These are phyloP conservation scores for Debaryomyces singareniensis DNA, from an alignment of 1,139 yeast genomes.

Conservation along the genomic window DNA sequence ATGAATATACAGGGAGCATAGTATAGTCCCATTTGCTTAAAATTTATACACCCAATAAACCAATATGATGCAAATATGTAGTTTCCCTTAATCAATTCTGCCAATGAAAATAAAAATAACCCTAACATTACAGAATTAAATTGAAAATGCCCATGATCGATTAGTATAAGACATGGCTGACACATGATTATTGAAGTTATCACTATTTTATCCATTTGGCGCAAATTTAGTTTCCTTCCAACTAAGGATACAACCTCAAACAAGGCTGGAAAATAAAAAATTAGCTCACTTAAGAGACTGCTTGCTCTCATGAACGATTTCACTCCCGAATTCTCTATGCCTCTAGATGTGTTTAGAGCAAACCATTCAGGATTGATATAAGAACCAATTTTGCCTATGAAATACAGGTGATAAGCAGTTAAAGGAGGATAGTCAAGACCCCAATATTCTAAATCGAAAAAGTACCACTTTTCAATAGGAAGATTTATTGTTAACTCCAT, in stretches of 20 bases:
- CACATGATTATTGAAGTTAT: constrained; percentile 69
- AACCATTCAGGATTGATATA: constrained; percentile 70
- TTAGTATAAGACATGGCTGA: constrained; percentile 75
- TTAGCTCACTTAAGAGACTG: constrained; percentile 66
- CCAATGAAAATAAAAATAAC: constrained; percentile 60
- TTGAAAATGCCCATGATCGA: constrained; percentile 98
- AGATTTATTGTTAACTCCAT: constrained; percentile 79
- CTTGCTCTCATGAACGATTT: constrained; percentile 83
- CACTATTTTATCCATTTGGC: constrained; percentile 71
- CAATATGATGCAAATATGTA: constrained; percentile 68
- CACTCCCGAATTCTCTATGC: constrained; percentile 58
- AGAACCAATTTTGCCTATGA: constrained; percentile 68
- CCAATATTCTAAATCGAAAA: constrained; percentile 87
- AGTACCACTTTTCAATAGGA: constrained; percentile 79
- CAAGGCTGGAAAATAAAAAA: constrained; percentile 76
- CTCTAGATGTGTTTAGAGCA: constrained; percentile 64
- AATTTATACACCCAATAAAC: constrained; percentile 72
- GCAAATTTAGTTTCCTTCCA: constrained; percentile 48
- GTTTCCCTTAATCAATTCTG: constrained; percentile 58
- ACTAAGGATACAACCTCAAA: constrained; percentile 61
- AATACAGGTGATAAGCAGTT: constrained; percentile 88
- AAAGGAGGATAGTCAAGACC: constrained; percentile 96
- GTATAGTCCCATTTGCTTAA: constrained; percentile 94
- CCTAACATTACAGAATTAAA: constrained; percentile 95
- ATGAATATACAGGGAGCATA: constrained; percentile 87